Conservation (phyloP, 768 basidiomycete genomes). For the Coprinopsis sp. region DNA sequence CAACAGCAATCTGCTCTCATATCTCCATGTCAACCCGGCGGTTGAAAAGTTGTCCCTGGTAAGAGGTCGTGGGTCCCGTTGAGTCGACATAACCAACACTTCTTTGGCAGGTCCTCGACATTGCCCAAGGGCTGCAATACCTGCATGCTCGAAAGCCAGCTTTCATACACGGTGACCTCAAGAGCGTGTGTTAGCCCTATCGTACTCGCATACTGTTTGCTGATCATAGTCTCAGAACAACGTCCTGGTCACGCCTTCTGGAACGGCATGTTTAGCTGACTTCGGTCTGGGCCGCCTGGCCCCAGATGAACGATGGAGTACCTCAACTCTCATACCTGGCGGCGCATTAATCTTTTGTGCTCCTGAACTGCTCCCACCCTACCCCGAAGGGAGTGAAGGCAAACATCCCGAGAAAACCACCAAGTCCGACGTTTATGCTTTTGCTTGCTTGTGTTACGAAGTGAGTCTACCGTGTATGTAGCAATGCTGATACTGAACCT, state of each 20-base stretch:
- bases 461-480: not conserved
- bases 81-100: too few species aligned
- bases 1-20: constrained; percentile 13
- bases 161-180: constrained; percentile 20
- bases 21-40: constrained; percentile 7
- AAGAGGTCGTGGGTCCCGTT: too few species aligned
- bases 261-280: constrained; percentile 20
- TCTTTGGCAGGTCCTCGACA: constrained; percentile 1
- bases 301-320: not conserved
- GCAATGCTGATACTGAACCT: too few species aligned
- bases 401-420: not conserved
- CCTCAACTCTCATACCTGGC: not conserved
- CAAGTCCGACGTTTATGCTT: constrained; percentile 5
- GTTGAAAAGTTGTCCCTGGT: constrained; percentile 9
- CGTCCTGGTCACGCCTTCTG: constrained; percentile 17
- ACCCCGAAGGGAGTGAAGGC: not conserved
- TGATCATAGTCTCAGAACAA: constrained; percentile 15
- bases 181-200: constrained; percentile 12
- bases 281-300: constrained; percentile 17
- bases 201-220: not conserved
- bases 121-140: constrained; percentile 2
- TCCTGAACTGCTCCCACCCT: constrained; percentile 8
- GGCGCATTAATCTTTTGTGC: not conserved
- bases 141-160: constrained; percentile 1
- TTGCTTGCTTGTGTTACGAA: constrained; percentile 9